Evolutionary conservation across 352 stramenopile species (phyloP).

Genomic region (Globisporangium parvum): DNA sequence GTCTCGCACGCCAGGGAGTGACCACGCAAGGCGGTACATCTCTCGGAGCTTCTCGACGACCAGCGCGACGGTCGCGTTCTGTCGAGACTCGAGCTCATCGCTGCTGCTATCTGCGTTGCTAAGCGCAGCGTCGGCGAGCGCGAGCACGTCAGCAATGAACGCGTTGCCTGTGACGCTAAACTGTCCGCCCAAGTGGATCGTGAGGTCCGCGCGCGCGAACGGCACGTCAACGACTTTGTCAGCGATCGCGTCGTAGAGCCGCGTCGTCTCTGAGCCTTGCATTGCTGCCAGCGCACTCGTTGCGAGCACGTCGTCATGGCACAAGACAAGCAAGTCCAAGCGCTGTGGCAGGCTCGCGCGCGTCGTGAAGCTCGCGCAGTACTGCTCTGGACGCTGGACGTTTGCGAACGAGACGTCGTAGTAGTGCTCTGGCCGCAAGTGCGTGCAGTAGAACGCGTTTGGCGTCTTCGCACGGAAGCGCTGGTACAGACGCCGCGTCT

Average conservation of each 20-base stretch:
- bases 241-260: conserved; percentile 27
- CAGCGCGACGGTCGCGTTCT: background rate
- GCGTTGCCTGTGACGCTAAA: conserved; percentile 25
- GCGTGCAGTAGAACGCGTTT: conserved; percentile 57
- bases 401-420: conserved; percentile 49
- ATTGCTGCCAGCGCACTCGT: background rate
- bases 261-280: background rate
- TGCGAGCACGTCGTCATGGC: conserved; percentile 17
- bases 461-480: conserved; percentile 36
- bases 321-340: conserved; percentile 36
- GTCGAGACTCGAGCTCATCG: background rate
- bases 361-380: conserved; percentile 48
- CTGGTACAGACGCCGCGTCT: conserved; percentile 39
- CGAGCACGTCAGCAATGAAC: conserved; percentile 25
- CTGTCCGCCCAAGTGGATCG: conserved; percentile 46
- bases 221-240: conserved; percentile 22
- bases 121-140: conserved; percentile 13
- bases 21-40: conserved; percentile 53
- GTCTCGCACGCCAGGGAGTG: conserved; percentile 37
- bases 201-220: conserved; percentile 38
- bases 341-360: conserved; percentile 16
- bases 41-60: conserved; percentile 38
- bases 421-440: conserved; percentile 47
- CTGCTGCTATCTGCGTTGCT: background rate
- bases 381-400: conserved; percentile 30